Conservation (phyloP, 805 yeast genomes). For the Metschnikowia arizonensis region DNA sequence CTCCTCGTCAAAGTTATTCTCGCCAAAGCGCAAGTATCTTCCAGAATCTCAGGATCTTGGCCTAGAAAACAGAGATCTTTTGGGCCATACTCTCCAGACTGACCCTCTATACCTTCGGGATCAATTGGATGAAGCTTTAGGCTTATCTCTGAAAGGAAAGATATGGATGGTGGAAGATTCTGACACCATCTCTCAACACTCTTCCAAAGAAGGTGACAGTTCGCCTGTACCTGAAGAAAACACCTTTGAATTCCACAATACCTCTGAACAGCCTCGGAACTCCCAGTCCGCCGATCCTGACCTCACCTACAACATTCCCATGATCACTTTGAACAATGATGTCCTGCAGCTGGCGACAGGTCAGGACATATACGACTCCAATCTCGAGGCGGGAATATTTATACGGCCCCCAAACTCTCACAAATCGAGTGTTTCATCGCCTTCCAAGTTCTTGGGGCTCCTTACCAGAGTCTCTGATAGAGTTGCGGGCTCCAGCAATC, state of each 20-base stretch:
- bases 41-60: background rate
- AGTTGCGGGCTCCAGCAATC: constrained; percentile 15
- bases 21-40: background rate
- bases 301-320: constrained; percentile 15
- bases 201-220: background rate
- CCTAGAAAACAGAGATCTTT: background rate
- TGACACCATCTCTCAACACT: background rate
- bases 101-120: background rate
- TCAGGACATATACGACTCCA: constrained; percentile 1
- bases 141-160: background rate
- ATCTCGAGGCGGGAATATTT: constrained; percentile 12
- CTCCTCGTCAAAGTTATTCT: background rate
- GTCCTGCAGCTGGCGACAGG: background rate
- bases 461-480: constrained; percentile 15
- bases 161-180: constrained; percentile 1
- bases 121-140: constrained; percentile 2
- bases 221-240: background rate
- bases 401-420: background rate
- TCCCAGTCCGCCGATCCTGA: constrained; percentile 4
- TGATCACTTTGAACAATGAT: constrained; percentile 13
- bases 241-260: too few relatives aligned
- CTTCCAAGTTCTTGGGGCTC: constrained; percentile 14
- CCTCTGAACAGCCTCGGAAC: background rate
- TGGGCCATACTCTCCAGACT: background rate
- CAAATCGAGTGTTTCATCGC: constrained; percentile 5